phyloP scores from a whole-genome alignment of 2,329 filamentous ascomycete species.

The Monilinia fructicola region DNA sequence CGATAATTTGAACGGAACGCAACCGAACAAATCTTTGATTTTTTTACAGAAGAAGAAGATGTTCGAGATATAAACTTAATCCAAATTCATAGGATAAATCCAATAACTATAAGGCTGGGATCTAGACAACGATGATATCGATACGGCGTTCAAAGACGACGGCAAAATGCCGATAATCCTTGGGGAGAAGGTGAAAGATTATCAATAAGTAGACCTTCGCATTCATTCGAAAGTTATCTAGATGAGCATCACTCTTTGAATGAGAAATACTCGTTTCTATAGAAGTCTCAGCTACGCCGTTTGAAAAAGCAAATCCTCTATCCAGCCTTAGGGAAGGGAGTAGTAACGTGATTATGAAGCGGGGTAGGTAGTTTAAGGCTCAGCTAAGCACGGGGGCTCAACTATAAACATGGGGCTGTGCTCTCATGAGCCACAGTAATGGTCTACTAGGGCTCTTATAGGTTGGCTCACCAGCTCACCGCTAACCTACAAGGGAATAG shows the following conservation, averaged over 20 bases:
- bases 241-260: neutral
- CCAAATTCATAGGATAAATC: neutral
- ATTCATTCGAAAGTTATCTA: neutral
- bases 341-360: neutral
- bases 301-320: neutral
- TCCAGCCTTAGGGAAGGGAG: too few relatives aligned
- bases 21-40: neutral
- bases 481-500: neutral
- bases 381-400: neutral
- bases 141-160: neutral
- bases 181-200: neutral
- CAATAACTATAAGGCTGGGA: constrained; percentile 1
- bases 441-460: neutral
- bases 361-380: too few relatives aligned
- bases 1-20: neutral
- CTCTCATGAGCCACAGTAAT: neutral
- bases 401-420: neutral
- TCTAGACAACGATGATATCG: neutral
- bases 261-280: neutral
- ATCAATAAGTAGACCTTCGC: neutral
- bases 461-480: too few relatives aligned
- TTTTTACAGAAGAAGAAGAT: neutral
- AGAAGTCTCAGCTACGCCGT: too few relatives aligned
- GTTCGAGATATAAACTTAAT: neutral
- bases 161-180: neutral